Evolutionary conservation across 2,329 filamentous ascomycete genomes (phyloP), one percentile per base, ranked within the genome.

Genomic region (Alternaria novae-zelandiae): DNA sequence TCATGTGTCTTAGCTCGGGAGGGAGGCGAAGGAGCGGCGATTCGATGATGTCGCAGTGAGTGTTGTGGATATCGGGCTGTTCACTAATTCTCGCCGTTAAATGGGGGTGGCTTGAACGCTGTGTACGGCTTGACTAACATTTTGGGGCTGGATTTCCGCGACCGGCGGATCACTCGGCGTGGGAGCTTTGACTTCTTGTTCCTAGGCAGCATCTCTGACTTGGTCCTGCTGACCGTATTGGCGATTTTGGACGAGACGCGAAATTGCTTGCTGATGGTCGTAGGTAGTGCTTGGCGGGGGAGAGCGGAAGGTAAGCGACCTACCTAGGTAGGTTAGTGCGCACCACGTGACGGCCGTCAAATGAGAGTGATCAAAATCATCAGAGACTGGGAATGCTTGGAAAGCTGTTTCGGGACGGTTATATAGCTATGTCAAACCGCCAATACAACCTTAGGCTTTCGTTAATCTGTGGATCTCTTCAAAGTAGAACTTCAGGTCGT

Each of bases 401-500:
- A 25, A 25, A 25, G 23, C 23, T 25, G 6, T 8, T 25, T 25
- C 23, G 23, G 23, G n/a, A n/a, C n/a, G n/a, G n/a, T 28, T 28
- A 28, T 28, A 28, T 28, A 28, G 26, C 26, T 28, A 26, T 26
- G 25, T 26, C 25, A 26, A 26, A 13, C 28, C 28, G 0, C 6
- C 28, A 30, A 30, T 6, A 12, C 9, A 21, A 20, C 25, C 25
- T 57, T 61, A 73, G 28, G 64, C 67, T 36, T 70, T 64, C 8
- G 75, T 75, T 30, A 77, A 68, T 50, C 72, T 72, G 80, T 97
- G 93, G 61, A 98, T 89, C 81, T 99, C 96, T 76, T 96, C 86
- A 69, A 99, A 95, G 84, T 92, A 99, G 82, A 96, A 97, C 79
- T 89, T 95, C 70, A 99, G 84, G 79, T 97, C 90, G 54, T 98